Conservation (phyloP, 2,329 filamentous ascomycete species). For the Biscogniauxia marginata region DNA sequence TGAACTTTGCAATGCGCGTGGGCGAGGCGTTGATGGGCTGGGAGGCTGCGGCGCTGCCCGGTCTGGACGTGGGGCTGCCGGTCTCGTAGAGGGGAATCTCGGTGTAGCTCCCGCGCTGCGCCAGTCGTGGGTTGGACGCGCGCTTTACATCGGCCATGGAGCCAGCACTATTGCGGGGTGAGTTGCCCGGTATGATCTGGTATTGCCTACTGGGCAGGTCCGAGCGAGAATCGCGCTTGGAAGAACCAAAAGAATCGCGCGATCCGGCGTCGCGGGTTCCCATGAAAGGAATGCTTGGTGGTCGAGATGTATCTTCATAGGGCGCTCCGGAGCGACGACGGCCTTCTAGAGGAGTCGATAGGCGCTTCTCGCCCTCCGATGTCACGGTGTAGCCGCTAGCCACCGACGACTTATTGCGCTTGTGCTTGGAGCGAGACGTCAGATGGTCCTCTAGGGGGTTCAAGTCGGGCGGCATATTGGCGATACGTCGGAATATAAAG, state of each 20-base stretch:
- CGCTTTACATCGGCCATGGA: slow-evolving; percentile 48
- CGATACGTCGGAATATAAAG: slow-evolving; percentile 78
- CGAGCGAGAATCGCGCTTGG: slow-evolving; percentile 49
- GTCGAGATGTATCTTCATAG: slow-evolving; percentile 46
- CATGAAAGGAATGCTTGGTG: slow-evolving; percentile 70
- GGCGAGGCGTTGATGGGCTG: slow-evolving; percentile 33
- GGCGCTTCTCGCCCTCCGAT: slow-evolving; percentile 58
- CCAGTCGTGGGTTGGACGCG: slow-evolving; percentile 39
- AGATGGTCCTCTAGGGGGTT: slow-evolving; percentile 87
- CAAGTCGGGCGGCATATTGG: slow-evolving; percentile 84
- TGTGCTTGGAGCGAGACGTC: slow-evolving; percentile 69
- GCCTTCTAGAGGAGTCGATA: slow-evolving; percentile 45
- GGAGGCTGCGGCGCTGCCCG: slow-evolving; percentile 15
- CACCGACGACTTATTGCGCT: slow-evolving; percentile 66
- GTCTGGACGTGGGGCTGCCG: slow-evolving; percentile 23
- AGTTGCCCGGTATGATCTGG: slow-evolving; percentile 45
- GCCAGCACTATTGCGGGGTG: slow-evolving; percentile 42
- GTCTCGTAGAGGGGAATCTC: slow-evolving; percentile 49
- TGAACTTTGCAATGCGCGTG: slow-evolving; percentile 46
- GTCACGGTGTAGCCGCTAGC: slow-evolving; percentile 43
- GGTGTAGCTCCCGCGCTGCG: slow-evolving; percentile 46
- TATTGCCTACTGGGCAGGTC: slow-evolving; percentile 58
- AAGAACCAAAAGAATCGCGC: slow-evolving; percentile 53
- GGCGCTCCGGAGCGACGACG: slow-evolving; percentile 43
- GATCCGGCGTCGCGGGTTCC: slow-evolving; percentile 69